Base-by-base conservation (phyloP, 768 basidiomycete species). In the Calvatia gigantea region DNA sequence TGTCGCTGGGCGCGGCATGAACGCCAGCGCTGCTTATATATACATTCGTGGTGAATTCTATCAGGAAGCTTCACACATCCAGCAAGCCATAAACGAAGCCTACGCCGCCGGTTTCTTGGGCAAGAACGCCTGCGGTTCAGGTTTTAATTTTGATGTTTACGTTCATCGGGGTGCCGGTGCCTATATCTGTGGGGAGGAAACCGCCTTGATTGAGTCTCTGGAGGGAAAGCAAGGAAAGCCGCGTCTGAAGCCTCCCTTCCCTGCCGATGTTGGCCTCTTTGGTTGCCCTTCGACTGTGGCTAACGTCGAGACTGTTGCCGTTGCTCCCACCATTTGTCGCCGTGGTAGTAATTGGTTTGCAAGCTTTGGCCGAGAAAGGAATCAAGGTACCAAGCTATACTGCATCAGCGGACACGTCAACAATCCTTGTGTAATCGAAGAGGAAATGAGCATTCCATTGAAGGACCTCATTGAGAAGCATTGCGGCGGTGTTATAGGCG, bases 211-310 rank as follows among this genome's bases (percentile, higher is more conserved):
- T 63, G 96, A 99, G 76, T 91, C 88, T 62, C 71, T 99, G 49
- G 96, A 98, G 73, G 96, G 96, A 9, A 99, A 99, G 72, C 96
- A 98, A 72, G 96, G 96, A 23, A 99, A 99, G 69, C 96, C 96
- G 0, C 82, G 96, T 48, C 78, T 99, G 61, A 99, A 99, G 78
- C 96, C 96, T 3, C 96, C 96, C 38, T 99, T 98, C 85, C 96
- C 96, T 3, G 96, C 96, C 52, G 96, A 98, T 60, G 96, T 98
- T 43, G 96, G 96, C 48, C 79, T 98, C 49, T 99, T 99, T 65
- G 96, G 96, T 0, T 97, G 94, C 70, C 96, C 96, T 0, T 89
- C 94, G 1, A 98, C 96, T 5, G 96, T 99, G 32, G 95, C 96
- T 41, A 98, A 98, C 65, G 96, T 99, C 41, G 96, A 99, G 77